Conservation (phyloP, 768 basidiomycete species). For the Suillus sp. region DNA sequence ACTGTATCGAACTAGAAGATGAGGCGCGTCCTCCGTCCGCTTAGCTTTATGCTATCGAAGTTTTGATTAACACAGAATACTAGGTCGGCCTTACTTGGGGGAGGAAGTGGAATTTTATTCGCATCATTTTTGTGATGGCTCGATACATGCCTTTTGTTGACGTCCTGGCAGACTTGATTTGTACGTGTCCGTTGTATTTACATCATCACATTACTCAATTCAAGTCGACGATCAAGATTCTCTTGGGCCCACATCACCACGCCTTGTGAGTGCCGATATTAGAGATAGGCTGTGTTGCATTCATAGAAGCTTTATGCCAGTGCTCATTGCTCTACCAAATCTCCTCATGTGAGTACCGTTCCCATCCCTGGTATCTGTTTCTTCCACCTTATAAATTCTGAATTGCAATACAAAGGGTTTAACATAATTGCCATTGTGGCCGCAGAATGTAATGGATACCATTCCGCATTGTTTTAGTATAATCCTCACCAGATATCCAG, state of each 20-base stretch:
- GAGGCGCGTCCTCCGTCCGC: background rate
- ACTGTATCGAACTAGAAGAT: background rate
- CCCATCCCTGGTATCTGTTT: background rate
- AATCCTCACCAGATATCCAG: background rate
- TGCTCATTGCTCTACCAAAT: background rate
- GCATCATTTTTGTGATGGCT: background rate
- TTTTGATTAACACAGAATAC: background rate
- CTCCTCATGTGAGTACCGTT: background rate
- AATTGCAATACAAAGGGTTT: background rate
- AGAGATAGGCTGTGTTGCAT: background rate
- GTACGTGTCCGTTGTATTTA: conserved; percentile 1
- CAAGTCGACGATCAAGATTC: background rate
- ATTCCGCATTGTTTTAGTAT: background rate
- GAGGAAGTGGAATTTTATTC: background rate
- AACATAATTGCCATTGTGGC: background rate
- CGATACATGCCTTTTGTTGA: background rate
- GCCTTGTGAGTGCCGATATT: background rate
- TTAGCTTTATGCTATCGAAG: background rate
- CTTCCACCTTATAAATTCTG: background rate
- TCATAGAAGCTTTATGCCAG: background rate
- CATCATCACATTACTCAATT: background rate
- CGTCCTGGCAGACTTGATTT: background rate
- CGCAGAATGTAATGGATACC: background rate
- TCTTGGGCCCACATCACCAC: background rate
- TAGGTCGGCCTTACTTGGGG: conserved; percentile 1